Evolutionary conservation across 116 monocot species (phyloP).

Genomic region (Posidonia oceanica): DNA sequence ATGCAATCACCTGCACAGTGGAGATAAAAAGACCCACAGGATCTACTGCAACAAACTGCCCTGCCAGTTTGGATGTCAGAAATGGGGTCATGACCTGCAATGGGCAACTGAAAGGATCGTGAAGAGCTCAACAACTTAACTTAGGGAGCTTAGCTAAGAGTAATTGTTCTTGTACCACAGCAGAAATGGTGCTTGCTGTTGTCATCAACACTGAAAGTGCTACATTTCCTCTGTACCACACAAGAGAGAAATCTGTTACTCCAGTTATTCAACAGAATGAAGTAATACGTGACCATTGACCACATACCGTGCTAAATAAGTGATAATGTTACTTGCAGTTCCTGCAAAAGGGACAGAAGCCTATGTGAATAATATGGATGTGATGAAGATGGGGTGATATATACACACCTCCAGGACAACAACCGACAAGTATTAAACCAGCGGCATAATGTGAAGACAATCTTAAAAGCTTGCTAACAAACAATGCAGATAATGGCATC

Average conservation of each 20-base stretch:
- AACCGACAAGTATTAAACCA: conserved; percentile 78
- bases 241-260: not conserved
- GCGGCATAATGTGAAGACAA: conserved; percentile 83
- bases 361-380: not conserved
- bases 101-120: not conserved
- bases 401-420: conserved; percentile 82
- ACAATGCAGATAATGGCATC: conserved; percentile 81
- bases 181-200: conserved; percentile 71
- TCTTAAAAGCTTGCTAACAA: conserved; percentile 55
- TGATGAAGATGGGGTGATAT: not conserved
- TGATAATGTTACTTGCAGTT: conserved; percentile 90
- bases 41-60: conserved; percentile 90
- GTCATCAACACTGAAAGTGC: conserved; percentile 95
- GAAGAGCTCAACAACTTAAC: not conserved
- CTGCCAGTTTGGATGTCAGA: conserved; percentile 84
- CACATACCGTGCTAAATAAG: conserved; percentile 69
- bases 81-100: conserved; percentile 78
- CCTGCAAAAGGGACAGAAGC: conserved; percentile 25
- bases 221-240: conserved; percentile 68
- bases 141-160: not conserved
- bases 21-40: conserved; percentile 68
- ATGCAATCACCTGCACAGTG: conserved; percentile 59
- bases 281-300: no score
- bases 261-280: no score
- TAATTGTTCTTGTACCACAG: conserved; percentile 37